A percentile compares a stretch with the other conserved stretches of the same genome.
Evolutionary conservation across 2,329 filamentous ascomycete genomes (phyloP).

Genomic region (Zasmidium angulare): DNA sequence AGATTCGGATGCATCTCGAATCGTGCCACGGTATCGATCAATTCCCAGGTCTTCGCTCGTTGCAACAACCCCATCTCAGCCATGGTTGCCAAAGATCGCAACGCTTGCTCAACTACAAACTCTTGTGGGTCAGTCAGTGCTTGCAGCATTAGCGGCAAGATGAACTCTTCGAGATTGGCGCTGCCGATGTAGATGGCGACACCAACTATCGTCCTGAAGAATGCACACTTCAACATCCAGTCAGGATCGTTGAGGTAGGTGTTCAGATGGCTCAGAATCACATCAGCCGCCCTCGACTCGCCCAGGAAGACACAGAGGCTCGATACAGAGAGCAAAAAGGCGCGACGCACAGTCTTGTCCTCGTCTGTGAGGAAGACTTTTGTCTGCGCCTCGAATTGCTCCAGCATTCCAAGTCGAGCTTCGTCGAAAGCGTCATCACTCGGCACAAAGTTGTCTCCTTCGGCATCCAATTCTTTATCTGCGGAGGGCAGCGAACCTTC

Average conservation of each 20-base stretch:
- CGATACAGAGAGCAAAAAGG: slow-evolving; percentile 87
- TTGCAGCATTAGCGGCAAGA: slow-evolving; percentile 92
- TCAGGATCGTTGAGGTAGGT: slow-evolving; percentile 96
- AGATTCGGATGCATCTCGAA: slow-evolving; percentile 93
- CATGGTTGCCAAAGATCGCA: slow-evolving; percentile 85
- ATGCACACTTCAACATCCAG: slow-evolving; percentile 94
- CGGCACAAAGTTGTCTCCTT: slow-evolving; percentile 67
- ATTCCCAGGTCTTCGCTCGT: slow-evolving; percentile 78
- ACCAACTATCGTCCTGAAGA: slow-evolving; percentile 92
- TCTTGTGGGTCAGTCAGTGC: slow-evolving; percentile 91
- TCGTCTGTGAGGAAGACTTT: slow-evolving; percentile 86
- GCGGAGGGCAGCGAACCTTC: slow-evolving; percentile 77
- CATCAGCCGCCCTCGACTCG: slow-evolving; percentile 86
- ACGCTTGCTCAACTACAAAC: slow-evolving; percentile 85
- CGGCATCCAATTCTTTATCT: slow-evolving; percentile 73
- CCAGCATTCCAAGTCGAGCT: slow-evolving; percentile 77
- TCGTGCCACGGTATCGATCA: slow-evolving; percentile 77
- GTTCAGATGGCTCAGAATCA: slow-evolving; percentile 93
- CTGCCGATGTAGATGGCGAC: slow-evolving; percentile 89
- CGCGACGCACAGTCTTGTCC: slow-evolving; percentile 81
- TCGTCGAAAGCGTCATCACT: slow-evolving; percentile 72
- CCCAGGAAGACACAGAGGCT: slow-evolving; percentile 95
- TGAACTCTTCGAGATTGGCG: slow-evolving; percentile 88
- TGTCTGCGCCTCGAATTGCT: slow-evolving; percentile 82
- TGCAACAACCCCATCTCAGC: slow-evolving; percentile 86